Percentiles rank a stretch among this genome's conserved stretches.
Conservation (phyloP, 306 rosid species). For the Quercus cerris region DNA sequence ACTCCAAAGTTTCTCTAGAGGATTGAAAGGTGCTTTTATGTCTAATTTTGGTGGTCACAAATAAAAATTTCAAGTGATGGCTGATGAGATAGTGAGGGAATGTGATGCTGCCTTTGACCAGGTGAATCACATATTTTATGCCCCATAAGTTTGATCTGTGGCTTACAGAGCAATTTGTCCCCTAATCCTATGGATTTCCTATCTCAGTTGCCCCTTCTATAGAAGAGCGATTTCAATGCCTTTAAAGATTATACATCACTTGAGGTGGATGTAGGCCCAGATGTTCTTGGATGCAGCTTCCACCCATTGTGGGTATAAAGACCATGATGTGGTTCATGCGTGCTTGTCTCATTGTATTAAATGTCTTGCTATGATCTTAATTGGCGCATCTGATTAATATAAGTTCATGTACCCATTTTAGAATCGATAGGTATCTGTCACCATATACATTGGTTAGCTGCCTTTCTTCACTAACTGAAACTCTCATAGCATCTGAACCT, state of each 20-base stretch:
- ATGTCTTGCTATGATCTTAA: constrained; percentile 2
- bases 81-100: not conserved
- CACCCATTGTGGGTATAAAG: not conserved
- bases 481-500: not conserved
- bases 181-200: not conserved
- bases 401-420: not conserved
- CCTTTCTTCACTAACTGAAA: not conserved
- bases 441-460: not conserved
- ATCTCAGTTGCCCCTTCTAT: not conserved
- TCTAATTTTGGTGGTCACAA: not conserved
- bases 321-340: not conserved
- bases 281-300: not conserved
- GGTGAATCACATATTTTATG: not conserved
- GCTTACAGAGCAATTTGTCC: not conserved
- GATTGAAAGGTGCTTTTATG: too few species aligned
- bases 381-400: not conserved
- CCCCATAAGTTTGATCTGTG: not conserved
- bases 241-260: not conserved
- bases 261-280: not conserved
- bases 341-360: not conserved
- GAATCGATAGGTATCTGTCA: constrained; percentile 1
- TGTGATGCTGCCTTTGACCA: not conserved
- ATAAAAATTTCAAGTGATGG: not conserved
- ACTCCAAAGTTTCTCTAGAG: not conserved
- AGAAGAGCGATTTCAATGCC: not conserved